Conservation (phyloP, 1,284 basidiomycete species). For the Phellopilus nigrolimitatus region DNA sequence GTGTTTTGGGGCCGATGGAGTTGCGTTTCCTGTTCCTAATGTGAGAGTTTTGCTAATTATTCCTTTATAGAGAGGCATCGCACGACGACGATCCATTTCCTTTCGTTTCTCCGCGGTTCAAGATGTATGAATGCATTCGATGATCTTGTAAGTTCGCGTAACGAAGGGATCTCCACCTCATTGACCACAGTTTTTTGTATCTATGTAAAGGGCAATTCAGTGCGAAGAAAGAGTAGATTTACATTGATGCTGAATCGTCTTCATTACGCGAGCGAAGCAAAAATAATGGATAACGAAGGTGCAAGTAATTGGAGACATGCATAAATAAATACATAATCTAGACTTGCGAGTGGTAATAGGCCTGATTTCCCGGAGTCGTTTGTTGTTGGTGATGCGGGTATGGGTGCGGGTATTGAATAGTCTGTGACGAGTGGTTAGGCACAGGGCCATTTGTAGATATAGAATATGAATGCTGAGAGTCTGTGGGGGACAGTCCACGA, state of each 20-base stretch:
- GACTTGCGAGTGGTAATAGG: slow-evolving; percentile 9
- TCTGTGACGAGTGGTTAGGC: slow-evolving; percentile 2
- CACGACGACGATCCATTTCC: slow-evolving; percentile 62
- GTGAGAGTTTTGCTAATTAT: slow-evolving; percentile 2
- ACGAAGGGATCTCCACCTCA: too few species aligned
- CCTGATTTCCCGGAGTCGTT: neutral
- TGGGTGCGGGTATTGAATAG: slow-evolving; percentile 3
- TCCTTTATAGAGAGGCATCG: slow-evolving; percentile 35
- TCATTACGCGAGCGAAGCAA: neutral
- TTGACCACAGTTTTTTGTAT: too few species aligned
- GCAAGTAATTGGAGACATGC: neutral
- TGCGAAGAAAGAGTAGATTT: neutral
- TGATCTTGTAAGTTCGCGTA: slow-evolving; percentile 36
- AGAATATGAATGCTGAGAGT: neutral
- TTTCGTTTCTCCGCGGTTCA: slow-evolving; percentile 62
- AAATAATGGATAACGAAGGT: neutral
- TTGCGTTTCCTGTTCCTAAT: slow-evolving; percentile 36
- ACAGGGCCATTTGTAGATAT: neutral
- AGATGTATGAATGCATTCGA: slow-evolving; percentile 74
- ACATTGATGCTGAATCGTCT: neutral
- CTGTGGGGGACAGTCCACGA: neutral
- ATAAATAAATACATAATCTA: slow-evolving; percentile 13
- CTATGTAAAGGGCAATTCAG: too few species aligned
- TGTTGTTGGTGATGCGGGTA: neutral
- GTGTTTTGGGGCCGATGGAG: slow-evolving; percentile 82